phyloP scores from a whole-genome alignment of 208 protist species.

The Acanthamoeba rhysodes region DNA sequence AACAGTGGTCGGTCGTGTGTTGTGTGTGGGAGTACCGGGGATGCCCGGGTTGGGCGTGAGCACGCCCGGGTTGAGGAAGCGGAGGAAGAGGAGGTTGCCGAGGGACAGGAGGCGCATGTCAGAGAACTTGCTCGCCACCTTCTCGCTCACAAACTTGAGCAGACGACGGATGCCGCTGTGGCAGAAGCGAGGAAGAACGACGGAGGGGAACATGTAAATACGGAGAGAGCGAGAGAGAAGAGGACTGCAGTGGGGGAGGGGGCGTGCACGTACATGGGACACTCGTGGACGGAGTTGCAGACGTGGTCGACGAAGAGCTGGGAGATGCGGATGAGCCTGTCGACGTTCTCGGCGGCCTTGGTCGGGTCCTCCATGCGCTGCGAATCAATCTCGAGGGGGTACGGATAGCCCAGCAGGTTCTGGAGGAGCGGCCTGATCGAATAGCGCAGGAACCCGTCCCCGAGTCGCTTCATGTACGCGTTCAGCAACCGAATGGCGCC shows the following conservation, averaged over 20 bases:
- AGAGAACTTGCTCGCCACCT: constrained; percentile 10
- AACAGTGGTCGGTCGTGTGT: background rate
- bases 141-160: constrained; percentile 21
- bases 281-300: constrained; percentile 11
- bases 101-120: constrained; percentile 10
- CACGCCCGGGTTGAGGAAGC: background rate
- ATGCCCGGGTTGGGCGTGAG: constrained; percentile 10
- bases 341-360: background rate
- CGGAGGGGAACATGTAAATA: background rate
- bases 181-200: background rate
- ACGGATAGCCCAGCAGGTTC: background rate
- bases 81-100: constrained; percentile 4
- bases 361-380: background rate
- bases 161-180: background rate
- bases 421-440: constrained; percentile 14
- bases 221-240: background rate
- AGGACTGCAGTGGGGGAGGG: too few relatives aligned
- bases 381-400: constrained; percentile 6
- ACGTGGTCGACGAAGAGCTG: constrained; percentile 3
- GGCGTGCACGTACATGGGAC: background rate
- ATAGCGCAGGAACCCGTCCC: constrained; percentile 11
- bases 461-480: constrained; percentile 2
- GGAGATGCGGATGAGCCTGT: background rate
- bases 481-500: background rate
- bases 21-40: background rate